Evolutionary conservation across 371 early-diverging fungal species (phyloP), one percentile per base, ranked within the genome.

Genomic region (Mucor plumbeus): DNA sequence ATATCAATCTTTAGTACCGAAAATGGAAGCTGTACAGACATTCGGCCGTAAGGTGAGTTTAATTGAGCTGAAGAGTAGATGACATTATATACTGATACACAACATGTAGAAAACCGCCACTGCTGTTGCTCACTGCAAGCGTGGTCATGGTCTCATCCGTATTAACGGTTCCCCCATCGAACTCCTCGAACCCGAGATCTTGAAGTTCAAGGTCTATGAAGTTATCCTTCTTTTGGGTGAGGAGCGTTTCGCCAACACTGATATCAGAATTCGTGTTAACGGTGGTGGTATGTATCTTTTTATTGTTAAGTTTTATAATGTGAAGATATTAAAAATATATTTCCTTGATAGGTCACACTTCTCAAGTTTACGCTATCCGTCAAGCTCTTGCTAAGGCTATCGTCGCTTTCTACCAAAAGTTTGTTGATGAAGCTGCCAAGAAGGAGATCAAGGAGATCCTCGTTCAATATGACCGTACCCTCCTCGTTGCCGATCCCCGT

Each of bases 381-480:
- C 99, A 99, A 88, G 99, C 99, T 61, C 91, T 99, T 83, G 97
- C 99, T 77, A 99, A 99, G 92, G 92, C 96, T 64, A 90, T 99
- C 77, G 96, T 99, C 69, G 99, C 99, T 63, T 99, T 92, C 91
- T 97, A 99, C 93, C 99, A 99, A 81, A 99, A 98, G 90, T 84
- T 76, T 84, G 95, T 97, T 73, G 99, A 99, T 87, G 99, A 99
- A 85, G 98, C 97, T 70, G 90, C 97, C 82, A 99, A 98, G 94
- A 95, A 96, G 90, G 99, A 99, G 85, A 94, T 99, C 87, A 96
- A 96, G 90, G 96, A 98, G 72, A 86, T 90, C 67, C 90, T 99
- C 63, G 88, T 96, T 76, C 87, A 90, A 78, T 99, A 96, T 88
- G 99, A 99, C 89, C 97, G 99, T 87, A 94, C 95, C 77, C 95